Evolutionary conservation across 495 filamentous ascomycete genomes (phyloP).

Genomic region (Penicillium robsamsonii): DNA sequence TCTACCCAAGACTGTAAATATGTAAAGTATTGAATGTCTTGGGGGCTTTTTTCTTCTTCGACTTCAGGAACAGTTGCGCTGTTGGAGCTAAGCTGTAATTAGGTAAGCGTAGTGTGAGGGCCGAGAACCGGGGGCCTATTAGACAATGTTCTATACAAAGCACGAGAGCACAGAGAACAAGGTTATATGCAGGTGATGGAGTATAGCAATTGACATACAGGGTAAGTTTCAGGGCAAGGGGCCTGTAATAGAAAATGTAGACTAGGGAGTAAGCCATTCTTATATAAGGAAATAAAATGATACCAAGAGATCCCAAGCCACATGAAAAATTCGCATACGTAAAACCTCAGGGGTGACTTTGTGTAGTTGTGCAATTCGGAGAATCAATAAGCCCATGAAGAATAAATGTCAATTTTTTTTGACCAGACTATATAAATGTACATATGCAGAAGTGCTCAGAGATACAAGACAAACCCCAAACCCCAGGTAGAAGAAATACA

Average conservation of each 20-base stretch:
- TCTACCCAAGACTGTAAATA: constrained; percentile 16
- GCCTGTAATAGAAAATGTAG: background rate
- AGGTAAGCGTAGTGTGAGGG: constrained; percentile 13
- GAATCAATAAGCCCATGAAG: background rate
- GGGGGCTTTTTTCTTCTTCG: constrained; percentile 13
- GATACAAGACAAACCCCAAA: constrained; percentile 12
- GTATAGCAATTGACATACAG: background rate
- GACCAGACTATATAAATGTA: constrained; percentile 14
- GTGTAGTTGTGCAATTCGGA: background rate
- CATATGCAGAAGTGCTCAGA: constrained; percentile 12
- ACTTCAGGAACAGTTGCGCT: constrained; percentile 17
- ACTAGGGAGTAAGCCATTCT: background rate
- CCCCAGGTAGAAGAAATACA: constrained; percentile 10
- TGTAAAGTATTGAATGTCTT: background rate
- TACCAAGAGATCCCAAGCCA: background rate
- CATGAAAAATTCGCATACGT: background rate
- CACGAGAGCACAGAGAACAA: background rate
- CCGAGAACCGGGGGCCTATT: constrained; percentile 8
- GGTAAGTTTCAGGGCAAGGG: background rate
- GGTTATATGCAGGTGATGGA: background rate
- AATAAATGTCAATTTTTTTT: constrained; percentile 3
- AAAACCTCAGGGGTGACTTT: background rate
- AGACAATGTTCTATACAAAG: constrained; percentile 14
- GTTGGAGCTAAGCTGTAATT: constrained; percentile 14
- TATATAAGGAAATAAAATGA: background rate